Conservation (phyloP, 129 eudicot species). For the Lactuca sativa region DNA sequence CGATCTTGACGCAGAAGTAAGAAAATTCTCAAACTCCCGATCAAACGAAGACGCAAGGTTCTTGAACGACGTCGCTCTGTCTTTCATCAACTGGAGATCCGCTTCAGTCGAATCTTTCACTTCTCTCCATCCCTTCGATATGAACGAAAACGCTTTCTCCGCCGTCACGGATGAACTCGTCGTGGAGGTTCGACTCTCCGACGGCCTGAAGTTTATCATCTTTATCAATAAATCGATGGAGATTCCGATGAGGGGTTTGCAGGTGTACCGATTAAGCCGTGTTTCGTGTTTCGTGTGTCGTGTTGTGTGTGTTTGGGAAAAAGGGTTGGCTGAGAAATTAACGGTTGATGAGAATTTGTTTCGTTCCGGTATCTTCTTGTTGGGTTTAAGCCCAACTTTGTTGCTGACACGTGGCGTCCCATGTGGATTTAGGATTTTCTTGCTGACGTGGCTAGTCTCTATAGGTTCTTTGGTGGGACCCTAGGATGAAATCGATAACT, state of each 20-base stretch:
- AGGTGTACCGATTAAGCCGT: not conserved
- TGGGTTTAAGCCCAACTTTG: constrained; percentile 3
- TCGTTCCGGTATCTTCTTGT: constrained; percentile 14
- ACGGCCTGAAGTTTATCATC: constrained; percentile 53
- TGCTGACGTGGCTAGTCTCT: constrained; percentile 11
- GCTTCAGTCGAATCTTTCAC: constrained; percentile 85
- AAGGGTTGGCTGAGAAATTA: constrained; percentile 35
- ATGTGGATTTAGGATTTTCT: constrained; percentile 26
- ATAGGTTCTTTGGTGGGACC: constrained; percentile 9
- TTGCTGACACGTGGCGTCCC: constrained; percentile 12
- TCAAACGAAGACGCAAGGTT: constrained; percentile 70
- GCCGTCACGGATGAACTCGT: constrained; percentile 54
- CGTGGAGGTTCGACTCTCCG: constrained; percentile 43
- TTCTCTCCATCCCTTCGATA: constrained; percentile 90
- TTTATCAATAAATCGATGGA: not conserved
- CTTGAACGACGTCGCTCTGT: constrained; percentile 79
- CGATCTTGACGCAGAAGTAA: constrained; percentile 70
- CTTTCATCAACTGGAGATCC: constrained; percentile 73
- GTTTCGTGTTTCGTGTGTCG: constrained; percentile 10
- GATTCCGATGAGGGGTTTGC: constrained; percentile 1
- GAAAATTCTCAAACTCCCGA: constrained; percentile 78
- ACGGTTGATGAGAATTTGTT: constrained; percentile 43
- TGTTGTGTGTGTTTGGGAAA: constrained; percentile 7
- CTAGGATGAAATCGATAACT: constrained; percentile 16
- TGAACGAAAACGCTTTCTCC: constrained; percentile 82